These are phyloP conservation scores for Ganoderma boninense DNA, from an alignment of 1,284 basidiomycete species.

Conservation along the genomic window DNA sequence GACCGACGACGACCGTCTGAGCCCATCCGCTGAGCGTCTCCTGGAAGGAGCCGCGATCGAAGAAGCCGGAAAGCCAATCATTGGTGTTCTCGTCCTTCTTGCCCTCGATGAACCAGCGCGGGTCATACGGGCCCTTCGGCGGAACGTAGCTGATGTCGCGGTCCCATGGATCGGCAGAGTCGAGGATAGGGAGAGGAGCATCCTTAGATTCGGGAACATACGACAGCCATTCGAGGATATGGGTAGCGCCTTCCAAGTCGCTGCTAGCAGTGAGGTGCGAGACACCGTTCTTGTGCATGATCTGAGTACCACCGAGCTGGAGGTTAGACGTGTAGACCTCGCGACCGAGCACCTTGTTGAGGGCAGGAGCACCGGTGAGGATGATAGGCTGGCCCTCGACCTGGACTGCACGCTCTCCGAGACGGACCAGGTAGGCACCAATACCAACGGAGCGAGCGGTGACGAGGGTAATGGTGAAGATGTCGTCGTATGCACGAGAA, in stretches of 20 bases:
- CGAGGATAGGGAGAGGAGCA: constrained; percentile 79
- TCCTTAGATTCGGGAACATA: constrained; percentile 90
- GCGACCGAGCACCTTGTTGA: constrained; percentile 99
- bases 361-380: constrained; percentile 94
- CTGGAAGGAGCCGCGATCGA: constrained; percentile 97
- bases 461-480: constrained; percentile 99
- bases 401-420: constrained; percentile 98
- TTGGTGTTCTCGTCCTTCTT: constrained; percentile 85
- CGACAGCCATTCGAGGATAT: constrained; percentile 95
- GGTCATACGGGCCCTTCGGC: constrained; percentile 96
- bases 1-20: constrained; percentile 97
- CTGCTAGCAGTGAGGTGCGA: constrained; percentile 95
- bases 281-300: constrained; percentile 99
- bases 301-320: constrained; percentile 98
- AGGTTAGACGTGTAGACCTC: constrained; percentile 99
- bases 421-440: constrained; percentile 97
- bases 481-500: constrained; percentile 97
- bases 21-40: constrained; percentile 97
- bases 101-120: constrained; percentile 97
- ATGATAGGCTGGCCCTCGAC: constrained; percentile 99
- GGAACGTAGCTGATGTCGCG: constrained; percentile 92
- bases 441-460: constrained; percentile 99
- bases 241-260: constrained; percentile 93
- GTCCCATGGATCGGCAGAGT: constrained; percentile 87
- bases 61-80: constrained; percentile 90